Base-by-base conservation (phyloP, 805 yeast species). In the Candida coquimbonensis region DNA sequence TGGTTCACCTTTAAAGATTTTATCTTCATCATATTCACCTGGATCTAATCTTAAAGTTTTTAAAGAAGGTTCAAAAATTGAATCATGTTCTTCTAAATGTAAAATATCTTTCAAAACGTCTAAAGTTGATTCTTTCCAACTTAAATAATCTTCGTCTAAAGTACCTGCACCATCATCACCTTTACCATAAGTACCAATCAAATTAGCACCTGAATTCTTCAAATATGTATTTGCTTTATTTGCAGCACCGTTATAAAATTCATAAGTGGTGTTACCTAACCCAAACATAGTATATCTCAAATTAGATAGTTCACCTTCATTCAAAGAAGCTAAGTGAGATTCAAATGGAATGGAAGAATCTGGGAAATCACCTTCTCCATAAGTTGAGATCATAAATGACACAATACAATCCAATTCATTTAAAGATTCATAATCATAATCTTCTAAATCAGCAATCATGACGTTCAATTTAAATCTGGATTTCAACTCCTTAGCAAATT, bases 331-430 rank as follows among this genome's bases (percentile, higher is more conserved):
- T 57, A 90, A 74, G 60, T 69, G 80, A 47, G 82, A 84, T 60
- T 79, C 81, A 62, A 93, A 87, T 35, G 79, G 80, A 37, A 77
- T 76, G n/a, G 97, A 93, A 56, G 87, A 87, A 64, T 91, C 99
- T 13, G 99, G 91, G 55, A 96, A 96, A 64, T 91, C 99, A 61
- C 99, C 99, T 68, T 91, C 99, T 56, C 99, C 99, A 58, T 93
- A 93, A 11, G 96, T 88, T 31, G 98, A 93, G 68, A 89, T 72
- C 60, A 91, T 74, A 59, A 91, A 83, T 50, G 88, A 80, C 19
- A 80, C 80, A n/a, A 77, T 67, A 45, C 77, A 69, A 49, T 77
- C 76, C 51, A 91, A 65, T 42, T 77, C 77, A 57, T 79, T 80
- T 45, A 93, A 70, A 52, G 78, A 80, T 37, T 89, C 96, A 59